Percentiles rank a stretch among this genome's conserved stretches.
These are phyloP conservation scores for Conringia planisiliqua DNA, from an alignment of 345 rosid species.

Conservation along the genomic window DNA sequence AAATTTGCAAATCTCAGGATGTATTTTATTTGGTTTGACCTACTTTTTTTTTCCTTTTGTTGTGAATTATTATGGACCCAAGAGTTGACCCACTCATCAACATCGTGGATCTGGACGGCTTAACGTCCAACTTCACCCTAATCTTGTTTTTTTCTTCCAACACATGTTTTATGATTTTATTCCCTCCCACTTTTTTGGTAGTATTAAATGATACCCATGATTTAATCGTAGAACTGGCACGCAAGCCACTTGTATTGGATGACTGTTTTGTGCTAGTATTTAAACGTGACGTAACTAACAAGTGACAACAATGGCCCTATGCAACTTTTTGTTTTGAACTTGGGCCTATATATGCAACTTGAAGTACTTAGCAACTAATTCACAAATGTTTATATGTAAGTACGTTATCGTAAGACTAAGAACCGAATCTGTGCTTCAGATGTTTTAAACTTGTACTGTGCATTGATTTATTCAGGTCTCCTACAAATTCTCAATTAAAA, in stretches of 20 bases:
- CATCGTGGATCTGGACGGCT: constrained; percentile 13
- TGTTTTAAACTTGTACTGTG: too few species aligned
- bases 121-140: background rate
- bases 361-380: background rate
- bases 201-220: background rate
- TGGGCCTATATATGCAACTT: too few species aligned
- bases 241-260: constrained; percentile 13
- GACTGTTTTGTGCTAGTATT: background rate
- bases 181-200: background rate
- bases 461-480: too few species aligned
- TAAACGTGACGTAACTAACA: constrained; percentile 12
- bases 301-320: background rate
- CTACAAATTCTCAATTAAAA: too few species aligned
- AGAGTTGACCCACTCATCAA: constrained; percentile 24
- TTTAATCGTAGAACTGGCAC: background rate
- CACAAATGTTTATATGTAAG: background rate
- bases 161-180: constrained; percentile 35
- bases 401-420: background rate
- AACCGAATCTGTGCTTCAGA: too few species aligned
- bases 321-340: too few species aligned
- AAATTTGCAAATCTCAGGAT: background rate
- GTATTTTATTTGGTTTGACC: background rate
- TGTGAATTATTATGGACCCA: background rate
- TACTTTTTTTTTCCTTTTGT: too few species aligned
- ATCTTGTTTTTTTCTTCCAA: background rate